A percentile compares a stretch with the other conserved stretches of the same genome.
These are phyloP conservation scores for Pichia rugopelliculosa DNA, from an alignment of 805 yeast species.

Conservation along the genomic window DNA sequence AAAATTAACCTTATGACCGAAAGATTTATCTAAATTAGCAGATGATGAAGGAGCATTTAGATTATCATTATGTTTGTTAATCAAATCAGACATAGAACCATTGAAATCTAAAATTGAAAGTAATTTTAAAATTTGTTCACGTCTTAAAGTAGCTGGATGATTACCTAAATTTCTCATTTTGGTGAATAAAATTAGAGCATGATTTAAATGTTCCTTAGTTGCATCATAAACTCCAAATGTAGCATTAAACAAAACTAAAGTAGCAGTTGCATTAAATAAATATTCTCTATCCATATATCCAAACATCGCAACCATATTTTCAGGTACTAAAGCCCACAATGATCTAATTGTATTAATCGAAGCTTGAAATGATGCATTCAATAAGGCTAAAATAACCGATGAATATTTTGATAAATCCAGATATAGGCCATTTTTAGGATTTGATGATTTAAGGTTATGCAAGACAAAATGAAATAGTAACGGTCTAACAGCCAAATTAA, in stretches of 20 bases:
- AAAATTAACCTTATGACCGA: slow-evolving; percentile 6
- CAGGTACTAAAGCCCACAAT: slow-evolving; percentile 66
- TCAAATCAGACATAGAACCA: slow-evolving; percentile 51
- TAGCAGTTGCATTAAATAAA: slow-evolving; percentile 68
- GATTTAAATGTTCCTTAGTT: slow-evolving; percentile 63
- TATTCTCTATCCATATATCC: slow-evolving; percentile 87
- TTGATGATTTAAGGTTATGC: slow-evolving; percentile 42
- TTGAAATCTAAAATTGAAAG: slow-evolving; percentile 62
- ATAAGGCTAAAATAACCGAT: slow-evolving; percentile 53
- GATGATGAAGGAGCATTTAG: slow-evolving; percentile 21
- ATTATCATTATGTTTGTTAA: slow-evolving; percentile 51
- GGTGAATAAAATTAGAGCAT: slow-evolving; percentile 61
- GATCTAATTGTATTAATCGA: slow-evolving; percentile 69
- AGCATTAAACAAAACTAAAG: slow-evolving; percentile 64
- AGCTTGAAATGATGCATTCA: slow-evolving; percentile 75
- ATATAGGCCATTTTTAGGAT: slow-evolving; percentile 32
- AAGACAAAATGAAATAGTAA: slow-evolving; percentile 69
- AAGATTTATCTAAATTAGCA: slow-evolving; percentile 13
- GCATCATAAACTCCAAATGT: slow-evolving; percentile 80
- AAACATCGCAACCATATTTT: slow-evolving; percentile 76
- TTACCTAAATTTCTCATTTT: slow-evolving; percentile 73
- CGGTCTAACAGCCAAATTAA: slow-evolving; percentile 73
- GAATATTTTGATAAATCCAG: slow-evolving; percentile 65
- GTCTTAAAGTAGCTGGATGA: slow-evolving; percentile 69
- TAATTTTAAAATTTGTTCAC: slow-evolving; percentile 62